phyloP scores from a whole-genome alignment of 1,139 yeast species.

The Debaryomyces robertsiae region DNA sequence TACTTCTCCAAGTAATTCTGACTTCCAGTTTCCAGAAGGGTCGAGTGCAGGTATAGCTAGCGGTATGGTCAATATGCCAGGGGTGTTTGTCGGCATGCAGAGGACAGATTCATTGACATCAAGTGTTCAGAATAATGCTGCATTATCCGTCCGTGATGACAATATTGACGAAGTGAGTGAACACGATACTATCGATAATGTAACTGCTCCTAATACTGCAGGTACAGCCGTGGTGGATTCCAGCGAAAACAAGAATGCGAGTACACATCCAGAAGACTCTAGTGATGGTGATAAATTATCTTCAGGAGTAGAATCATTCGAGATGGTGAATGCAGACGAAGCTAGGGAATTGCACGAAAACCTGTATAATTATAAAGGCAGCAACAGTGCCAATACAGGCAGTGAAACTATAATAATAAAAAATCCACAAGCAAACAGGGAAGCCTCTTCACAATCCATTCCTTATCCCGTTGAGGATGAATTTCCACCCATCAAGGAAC shows the following conservation, averaged over 20 bases:
- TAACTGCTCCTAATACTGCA: conserved; percentile 21
- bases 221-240: conserved; percentile 15
- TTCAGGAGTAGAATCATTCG: conserved; percentile 54
- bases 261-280: conserved; percentile 17
- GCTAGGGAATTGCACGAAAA: conserved; percentile 22
- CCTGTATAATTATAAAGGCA: conserved; percentile 1
- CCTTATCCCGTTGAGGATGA: conserved; percentile 39
- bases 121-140: conserved; percentile 89
- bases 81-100: conserved; percentile 49
- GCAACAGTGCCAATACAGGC: not conserved
- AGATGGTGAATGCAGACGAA: conserved; percentile 55
- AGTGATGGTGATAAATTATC: conserved; percentile 46
- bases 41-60: conserved; percentile 38
- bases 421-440: conserved; percentile 11
- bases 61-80: conserved; percentile 52
- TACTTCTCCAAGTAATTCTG: conserved; percentile 58
- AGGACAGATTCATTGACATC: conserved; percentile 83
- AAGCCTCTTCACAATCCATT: conserved; percentile 3
- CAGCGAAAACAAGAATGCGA: conserved; percentile 1
- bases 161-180: conserved; percentile 60
- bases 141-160: conserved; percentile 84
- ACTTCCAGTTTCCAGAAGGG: conserved; percentile 55
- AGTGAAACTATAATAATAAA: conserved; percentile 16
- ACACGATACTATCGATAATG: conserved; percentile 55
- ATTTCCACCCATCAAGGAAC: conserved; percentile 72